Evolutionary conservation across 202 grass and related monocot genomes (phyloP).

Genomic region (Miscanthus sacchariflorus): DNA sequence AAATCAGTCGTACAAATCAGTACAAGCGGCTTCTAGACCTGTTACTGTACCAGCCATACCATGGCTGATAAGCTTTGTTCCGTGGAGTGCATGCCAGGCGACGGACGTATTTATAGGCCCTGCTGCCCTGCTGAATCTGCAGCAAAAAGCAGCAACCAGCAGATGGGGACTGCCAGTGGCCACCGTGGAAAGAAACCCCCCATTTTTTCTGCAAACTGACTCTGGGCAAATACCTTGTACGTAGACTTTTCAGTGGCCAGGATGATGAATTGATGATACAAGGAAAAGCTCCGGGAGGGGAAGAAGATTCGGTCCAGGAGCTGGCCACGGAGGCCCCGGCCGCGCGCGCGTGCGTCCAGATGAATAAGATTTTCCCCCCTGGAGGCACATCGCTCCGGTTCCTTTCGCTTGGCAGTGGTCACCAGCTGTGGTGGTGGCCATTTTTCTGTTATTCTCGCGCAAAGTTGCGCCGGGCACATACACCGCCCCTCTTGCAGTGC

Average conservation of each 20-base stretch:
- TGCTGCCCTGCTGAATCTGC: background rate
- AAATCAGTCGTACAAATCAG: too few relatives aligned
- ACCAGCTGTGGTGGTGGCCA: background rate
- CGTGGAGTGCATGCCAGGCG: background rate
- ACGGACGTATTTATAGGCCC: constrained; percentile 51
- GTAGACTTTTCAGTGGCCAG: constrained; percentile 15
- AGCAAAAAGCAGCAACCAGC: background rate
- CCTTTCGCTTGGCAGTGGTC: constrained; percentile 22
- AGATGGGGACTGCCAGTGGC: background rate
- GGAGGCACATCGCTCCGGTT: background rate
- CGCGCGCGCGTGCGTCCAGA: background rate
- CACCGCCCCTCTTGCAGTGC: background rate
- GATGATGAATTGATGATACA: background rate
- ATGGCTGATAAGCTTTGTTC: background rate
- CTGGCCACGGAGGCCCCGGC: background rate
- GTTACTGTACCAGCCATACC: too few relatives aligned
- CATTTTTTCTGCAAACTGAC: background rate
- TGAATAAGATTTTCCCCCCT: background rate
- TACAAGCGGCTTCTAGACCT: too few relatives aligned
- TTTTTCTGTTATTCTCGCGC: constrained; percentile 15
- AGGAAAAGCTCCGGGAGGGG: background rate
- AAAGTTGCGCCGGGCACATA: constrained; percentile 21
- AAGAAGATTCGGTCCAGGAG: constrained; percentile 24
- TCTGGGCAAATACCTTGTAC: constrained; percentile 32
- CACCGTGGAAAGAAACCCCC: background rate